Evolutionary conservation across 208 protist genomes (phyloP).

Genomic region (Leishmania tarentolae): DNA sequence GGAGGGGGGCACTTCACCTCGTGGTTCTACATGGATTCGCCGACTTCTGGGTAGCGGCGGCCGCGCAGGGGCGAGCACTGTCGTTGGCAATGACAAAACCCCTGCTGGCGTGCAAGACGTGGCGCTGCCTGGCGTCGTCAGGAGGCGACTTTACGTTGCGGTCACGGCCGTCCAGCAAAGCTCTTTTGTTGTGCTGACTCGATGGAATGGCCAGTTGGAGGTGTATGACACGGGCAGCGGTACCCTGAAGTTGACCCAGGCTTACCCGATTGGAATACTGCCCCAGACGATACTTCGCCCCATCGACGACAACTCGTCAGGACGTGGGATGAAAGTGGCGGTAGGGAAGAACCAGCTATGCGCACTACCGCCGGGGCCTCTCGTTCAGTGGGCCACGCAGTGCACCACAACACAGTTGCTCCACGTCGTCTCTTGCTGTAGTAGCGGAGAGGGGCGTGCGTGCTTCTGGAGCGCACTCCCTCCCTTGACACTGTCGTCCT

Average conservation of each 20-base stretch:
- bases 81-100: not conserved
- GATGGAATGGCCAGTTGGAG: constrained; percentile 71
- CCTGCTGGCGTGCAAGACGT: not conserved
- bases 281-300: constrained; percentile 27
- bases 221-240: constrained; percentile 39
- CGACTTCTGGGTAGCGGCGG: constrained; percentile 14
- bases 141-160: constrained; percentile 45
- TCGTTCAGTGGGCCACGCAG: constrained; percentile 46
- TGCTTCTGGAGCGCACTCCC: constrained; percentile 63
- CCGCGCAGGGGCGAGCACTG: not conserved
- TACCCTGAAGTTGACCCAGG: constrained; percentile 23
- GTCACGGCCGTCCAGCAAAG: constrained; percentile 71
- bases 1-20: not conserved
- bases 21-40: constrained; percentile 17
- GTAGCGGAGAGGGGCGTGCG: constrained; percentile 32
- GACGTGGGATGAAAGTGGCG: not conserved
- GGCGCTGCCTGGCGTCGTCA: constrained; percentile 10
- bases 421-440: constrained; percentile 69
- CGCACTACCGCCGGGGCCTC: constrained; percentile 19
- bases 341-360: not conserved
- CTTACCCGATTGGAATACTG: constrained; percentile 47
- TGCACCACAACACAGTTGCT: constrained; percentile 30
- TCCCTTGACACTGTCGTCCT: constrained; percentile 18
- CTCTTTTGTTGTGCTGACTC: constrained; percentile 53
- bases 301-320: not conserved